Percentiles rank a stretch among this genome's conserved stretches.
Conservation (phyloP, 345 rosid species). For the Salix exigua region DNA sequence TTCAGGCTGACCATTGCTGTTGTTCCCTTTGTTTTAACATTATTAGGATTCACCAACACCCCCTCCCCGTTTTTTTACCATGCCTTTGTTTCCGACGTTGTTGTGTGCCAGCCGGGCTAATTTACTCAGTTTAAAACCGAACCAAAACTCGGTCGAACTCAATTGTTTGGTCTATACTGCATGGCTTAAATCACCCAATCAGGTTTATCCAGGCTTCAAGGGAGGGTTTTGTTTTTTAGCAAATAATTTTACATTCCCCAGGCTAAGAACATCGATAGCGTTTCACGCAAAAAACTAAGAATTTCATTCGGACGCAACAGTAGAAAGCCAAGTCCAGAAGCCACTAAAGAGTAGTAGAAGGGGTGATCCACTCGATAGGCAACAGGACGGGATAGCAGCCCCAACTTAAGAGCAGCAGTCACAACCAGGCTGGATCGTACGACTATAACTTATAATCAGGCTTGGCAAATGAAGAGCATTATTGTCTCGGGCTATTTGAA, state of each 20-base stretch:
- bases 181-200: background rate
- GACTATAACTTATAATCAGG: background rate
- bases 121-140: too few relatives aligned
- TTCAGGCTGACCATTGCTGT: background rate
- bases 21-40: background rate
- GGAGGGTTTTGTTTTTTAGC: background rate
- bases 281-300: background rate
- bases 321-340: background rate
- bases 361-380: too few relatives aligned
- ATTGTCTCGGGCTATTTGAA: constrained; percentile 44
- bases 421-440: background rate
- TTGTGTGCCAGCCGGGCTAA: background rate
- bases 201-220: background rate
- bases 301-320: too few relatives aligned
- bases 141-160: background rate
- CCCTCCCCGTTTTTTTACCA: background rate
- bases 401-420: too few relatives aligned
- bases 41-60: too few relatives aligned
- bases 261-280: background rate
- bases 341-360: too few relatives aligned
- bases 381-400: too few relatives aligned
- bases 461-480: background rate
- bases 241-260: background rate
- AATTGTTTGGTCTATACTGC: background rate
- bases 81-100: background rate